phyloP scores from a whole-genome alignment of 2,329 filamentous ascomycete species.

The Trichoderma asperellum region DNA sequence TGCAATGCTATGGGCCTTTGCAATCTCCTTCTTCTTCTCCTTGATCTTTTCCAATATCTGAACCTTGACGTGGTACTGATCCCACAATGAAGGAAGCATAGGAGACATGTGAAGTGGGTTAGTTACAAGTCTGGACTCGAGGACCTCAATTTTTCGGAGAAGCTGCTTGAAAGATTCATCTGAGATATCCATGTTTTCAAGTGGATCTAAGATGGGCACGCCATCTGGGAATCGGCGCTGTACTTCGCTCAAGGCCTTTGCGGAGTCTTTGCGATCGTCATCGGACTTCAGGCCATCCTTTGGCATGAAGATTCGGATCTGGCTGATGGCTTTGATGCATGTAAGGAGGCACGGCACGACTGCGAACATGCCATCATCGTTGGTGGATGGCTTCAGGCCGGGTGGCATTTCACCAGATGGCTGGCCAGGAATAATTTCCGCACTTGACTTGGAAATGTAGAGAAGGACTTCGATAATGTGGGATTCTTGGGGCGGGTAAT shows the following conservation, averaged over 20 bases:
- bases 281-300: conserved; percentile 68
- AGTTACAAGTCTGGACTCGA: conserved; percentile 84
- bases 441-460: conserved; percentile 56
- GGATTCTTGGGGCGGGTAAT: conserved; percentile 73
- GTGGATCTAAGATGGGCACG: conserved; percentile 83
- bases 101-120: conserved; percentile 93
- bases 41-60: conserved; percentile 79
- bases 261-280: conserved; percentile 68
- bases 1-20: conserved; percentile 81
- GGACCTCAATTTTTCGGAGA: conserved; percentile 91
- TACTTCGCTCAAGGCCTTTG: conserved; percentile 76
- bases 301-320: conserved; percentile 81
- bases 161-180: conserved; percentile 94
- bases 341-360: conserved; percentile 80
- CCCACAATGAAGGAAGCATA: conserved; percentile 79
- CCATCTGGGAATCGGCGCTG: conserved; percentile 90
- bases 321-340: conserved; percentile 81
- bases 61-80: conserved; percentile 83
- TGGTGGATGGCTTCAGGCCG: conserved; percentile 54
- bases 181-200: conserved; percentile 93
- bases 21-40: conserved; percentile 83
- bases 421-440: conserved; percentile 48
- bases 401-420: conserved; percentile 56
- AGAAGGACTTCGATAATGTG: conserved; percentile 84
- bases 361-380: conserved; percentile 40